Evolutionary conservation across 352 stramenopile genomes (phyloP).

Genomic region (Pythium scleroteichum): DNA sequence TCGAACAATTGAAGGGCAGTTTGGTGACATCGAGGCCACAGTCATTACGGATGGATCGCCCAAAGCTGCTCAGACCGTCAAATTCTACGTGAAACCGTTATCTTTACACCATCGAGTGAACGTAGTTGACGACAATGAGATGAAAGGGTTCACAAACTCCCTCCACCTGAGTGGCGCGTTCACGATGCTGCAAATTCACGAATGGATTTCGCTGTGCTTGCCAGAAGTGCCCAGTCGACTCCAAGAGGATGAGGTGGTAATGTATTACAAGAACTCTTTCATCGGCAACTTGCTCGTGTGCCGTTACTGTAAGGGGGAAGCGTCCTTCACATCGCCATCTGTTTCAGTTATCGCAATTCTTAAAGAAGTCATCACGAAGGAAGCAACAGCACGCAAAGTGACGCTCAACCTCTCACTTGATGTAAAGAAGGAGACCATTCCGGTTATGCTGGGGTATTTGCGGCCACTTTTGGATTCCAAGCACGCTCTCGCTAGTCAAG

Average conservation of each 20-base stretch:
- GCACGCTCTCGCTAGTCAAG: conserved; percentile 67
- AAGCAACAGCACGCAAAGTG: conserved; percentile 76
- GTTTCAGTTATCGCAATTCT: conserved; percentile 84
- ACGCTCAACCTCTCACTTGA: conserved; percentile 80
- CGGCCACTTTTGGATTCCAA: conserved; percentile 69
- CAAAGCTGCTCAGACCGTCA: conserved; percentile 67
- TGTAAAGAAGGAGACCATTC: conserved; percentile 78
- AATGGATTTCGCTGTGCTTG: conserved; percentile 81
- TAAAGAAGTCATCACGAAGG: conserved; percentile 85
- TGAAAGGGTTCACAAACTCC: conserved; percentile 59
- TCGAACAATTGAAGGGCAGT: conserved; percentile 85
- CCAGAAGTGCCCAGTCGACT: conserved; percentile 73
- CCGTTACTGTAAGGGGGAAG: conserved; percentile 73
- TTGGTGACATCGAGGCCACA: conserved; percentile 74
- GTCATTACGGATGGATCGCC: conserved; percentile 66
- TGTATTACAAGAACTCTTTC: conserved; percentile 82
- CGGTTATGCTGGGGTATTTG: conserved; percentile 65
- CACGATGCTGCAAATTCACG: conserved; percentile 83
- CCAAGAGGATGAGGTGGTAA: conserved; percentile 64
- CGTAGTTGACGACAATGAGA: conserved; percentile 52
- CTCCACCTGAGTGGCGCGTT: conserved; percentile 76
- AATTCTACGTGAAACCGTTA: conserved; percentile 80
- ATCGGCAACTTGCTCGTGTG: conserved; percentile 73
- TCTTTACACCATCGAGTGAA: conserved; percentile 82
- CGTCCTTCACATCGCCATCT: conserved; percentile 73